Evolutionary conservation across 2,329 filamentous ascomycete genomes (phyloP).

Genomic region (Cylindrodendrum hubeiense): DNA sequence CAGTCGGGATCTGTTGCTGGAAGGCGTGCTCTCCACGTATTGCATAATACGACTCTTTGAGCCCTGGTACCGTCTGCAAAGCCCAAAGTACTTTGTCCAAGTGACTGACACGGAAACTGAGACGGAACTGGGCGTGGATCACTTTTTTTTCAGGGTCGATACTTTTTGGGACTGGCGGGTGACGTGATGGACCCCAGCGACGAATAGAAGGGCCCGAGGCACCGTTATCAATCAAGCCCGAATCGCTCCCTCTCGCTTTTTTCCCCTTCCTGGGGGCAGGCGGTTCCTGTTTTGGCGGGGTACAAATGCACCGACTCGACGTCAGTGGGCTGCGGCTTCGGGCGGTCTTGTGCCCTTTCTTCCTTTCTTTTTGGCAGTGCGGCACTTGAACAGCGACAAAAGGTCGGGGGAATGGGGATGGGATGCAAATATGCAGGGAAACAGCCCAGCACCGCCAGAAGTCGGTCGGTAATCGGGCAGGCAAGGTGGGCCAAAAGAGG

Average conservation of each 20-base stretch:
- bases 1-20: background rate
- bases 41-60: background rate
- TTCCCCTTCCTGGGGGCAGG: constrained; percentile 6
- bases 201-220: constrained; percentile 29
- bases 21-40: background rate
- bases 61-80: background rate
- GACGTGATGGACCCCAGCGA: constrained; percentile 31
- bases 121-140: background rate
- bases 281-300: constrained; percentile 31
- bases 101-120: background rate
- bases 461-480: constrained; percentile 24
- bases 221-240: constrained; percentile 40
- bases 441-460: constrained; percentile 7
- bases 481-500: constrained; percentile 14
- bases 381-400: background rate
- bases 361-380: constrained; percentile 6
- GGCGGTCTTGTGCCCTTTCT: background rate
- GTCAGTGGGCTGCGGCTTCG: background rate
- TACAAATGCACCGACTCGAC: constrained; percentile 28
- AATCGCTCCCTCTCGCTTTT: constrained; percentile 15
- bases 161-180: constrained; percentile 26
- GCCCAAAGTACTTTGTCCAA: background rate
- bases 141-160: constrained; percentile 6
- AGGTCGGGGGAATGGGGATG: background rate
- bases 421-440: constrained; percentile 17